Percentiles rank a stretch among this genome's conserved stretches.
These are phyloP conservation scores for Yarrowia porcina DNA, from an alignment of 805 yeast species.

Conservation along the genomic window DNA sequence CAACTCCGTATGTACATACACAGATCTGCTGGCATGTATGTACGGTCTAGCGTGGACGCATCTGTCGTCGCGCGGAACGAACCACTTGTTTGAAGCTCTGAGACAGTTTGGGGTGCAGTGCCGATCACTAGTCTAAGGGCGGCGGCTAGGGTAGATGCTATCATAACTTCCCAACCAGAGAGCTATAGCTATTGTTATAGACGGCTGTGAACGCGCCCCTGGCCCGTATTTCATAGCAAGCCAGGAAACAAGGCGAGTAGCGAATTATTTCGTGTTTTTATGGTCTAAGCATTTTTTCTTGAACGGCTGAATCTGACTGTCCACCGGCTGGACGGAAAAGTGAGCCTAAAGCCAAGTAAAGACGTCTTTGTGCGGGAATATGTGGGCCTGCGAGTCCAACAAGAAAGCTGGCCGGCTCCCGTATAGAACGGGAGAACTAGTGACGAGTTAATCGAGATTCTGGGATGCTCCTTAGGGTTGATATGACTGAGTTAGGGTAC, in stretches of 20 bases:
- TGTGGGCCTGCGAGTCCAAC: too few relatives aligned
- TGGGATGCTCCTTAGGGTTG: too few relatives aligned
- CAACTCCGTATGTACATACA: too few relatives aligned
- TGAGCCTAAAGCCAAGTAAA: not conserved
- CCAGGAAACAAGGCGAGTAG: not conserved
- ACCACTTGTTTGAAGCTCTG: not conserved
- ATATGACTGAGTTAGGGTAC: too few relatives aligned
- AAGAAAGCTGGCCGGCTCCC: too few relatives aligned
- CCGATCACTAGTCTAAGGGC: not conserved
- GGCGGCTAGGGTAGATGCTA: not conserved
- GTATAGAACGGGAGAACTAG: not conserved
- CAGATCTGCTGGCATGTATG: too few relatives aligned
- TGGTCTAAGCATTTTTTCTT: too few relatives aligned
- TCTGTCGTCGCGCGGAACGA: too few relatives aligned
- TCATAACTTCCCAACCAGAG: too few relatives aligned
- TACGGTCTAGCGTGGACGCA: too few relatives aligned
- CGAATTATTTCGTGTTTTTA: too few relatives aligned
- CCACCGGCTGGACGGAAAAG: not conserved
- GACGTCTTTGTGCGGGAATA: not conserved
- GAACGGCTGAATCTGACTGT: too few relatives aligned
- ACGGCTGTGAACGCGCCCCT: not conserved
- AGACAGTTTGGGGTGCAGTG: conserved; percentile 1
- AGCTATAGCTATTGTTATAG: not conserved
- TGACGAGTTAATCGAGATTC: not conserved
- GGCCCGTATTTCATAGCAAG: not conserved